Evolutionary conservation across 1,139 yeast species (phyloP).

Genomic region (Hemisphaericaspora xylofermentans): DNA sequence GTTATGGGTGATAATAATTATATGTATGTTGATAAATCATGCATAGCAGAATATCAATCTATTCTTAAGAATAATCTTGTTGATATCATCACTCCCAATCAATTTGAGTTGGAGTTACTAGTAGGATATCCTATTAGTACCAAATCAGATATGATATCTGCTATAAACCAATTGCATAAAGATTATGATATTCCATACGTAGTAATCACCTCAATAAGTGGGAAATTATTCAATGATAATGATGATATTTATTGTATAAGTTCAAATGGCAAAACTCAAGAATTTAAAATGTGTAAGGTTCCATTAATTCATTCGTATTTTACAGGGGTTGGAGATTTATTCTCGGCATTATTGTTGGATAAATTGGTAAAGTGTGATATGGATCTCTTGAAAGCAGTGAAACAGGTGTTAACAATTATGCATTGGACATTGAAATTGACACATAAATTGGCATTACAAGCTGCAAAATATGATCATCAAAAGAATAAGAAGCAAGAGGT

Average conservation of each 20-base stretch:
- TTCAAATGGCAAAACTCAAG: slow-evolving; percentile 29
- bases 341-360: slow-evolving; percentile 75
- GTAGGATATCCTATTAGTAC: slow-evolving; percentile 52
- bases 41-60: slow-evolving; percentile 63
- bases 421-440: slow-evolving; percentile 45
- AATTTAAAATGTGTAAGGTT: slow-evolving; percentile 37
- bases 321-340: slow-evolving; percentile 92
- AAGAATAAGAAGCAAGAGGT: background rate
- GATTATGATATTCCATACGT: slow-evolving; percentile 56
- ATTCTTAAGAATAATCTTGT: slow-evolving; percentile 53
- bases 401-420: slow-evolving; percentile 53
- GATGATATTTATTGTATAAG: slow-evolving; percentile 52
- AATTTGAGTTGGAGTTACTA: slow-evolving; percentile 80
- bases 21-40: slow-evolving; percentile 71
- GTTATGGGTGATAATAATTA: slow-evolving; percentile 92
- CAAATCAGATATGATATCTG: slow-evolving; percentile 38
- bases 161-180: slow-evolving; percentile 50
- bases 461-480: slow-evolving; percentile 3
- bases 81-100: slow-evolving; percentile 83
- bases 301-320: slow-evolving; percentile 69
- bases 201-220: slow-evolving; percentile 51
- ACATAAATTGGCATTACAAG: slow-evolving; percentile 23
- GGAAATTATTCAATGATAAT: slow-evolving; percentile 11
- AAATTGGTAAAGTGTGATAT: slow-evolving; percentile 38
- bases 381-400: slow-evolving; percentile 34